Evolutionary conservation across 2,329 filamentous ascomycete species (phyloP).

Genomic region (Niveomyces coronatus): DNA sequence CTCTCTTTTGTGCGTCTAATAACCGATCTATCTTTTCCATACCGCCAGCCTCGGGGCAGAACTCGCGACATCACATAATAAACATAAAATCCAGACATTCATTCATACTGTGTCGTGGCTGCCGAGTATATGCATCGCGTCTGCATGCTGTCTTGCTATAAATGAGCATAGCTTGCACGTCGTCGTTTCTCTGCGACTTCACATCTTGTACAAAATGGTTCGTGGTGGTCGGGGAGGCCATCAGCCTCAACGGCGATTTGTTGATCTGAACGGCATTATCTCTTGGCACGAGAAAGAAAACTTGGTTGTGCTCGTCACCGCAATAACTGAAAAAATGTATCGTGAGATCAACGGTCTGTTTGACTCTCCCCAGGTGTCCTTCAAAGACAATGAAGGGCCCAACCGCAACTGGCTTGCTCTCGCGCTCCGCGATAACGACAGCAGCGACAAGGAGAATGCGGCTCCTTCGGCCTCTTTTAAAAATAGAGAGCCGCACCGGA

Average conservation of each 20-base stretch:
- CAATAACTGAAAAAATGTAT: constrained; percentile 46
- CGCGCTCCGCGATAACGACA: constrained; percentile 19
- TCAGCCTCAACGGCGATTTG: constrained; percentile 30
- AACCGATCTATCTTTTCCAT: too few relatives aligned
- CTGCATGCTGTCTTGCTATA: constrained; percentile 5
- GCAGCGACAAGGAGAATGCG: constrained; percentile 20
- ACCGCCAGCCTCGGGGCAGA: too few relatives aligned
- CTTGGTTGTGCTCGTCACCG: constrained; percentile 38
- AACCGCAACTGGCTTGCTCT: constrained; percentile 27
- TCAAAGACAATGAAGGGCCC: constrained; percentile 20
- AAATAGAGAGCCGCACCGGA: constrained; percentile 19
- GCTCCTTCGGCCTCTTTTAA: constrained; percentile 8
- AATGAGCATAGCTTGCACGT: background rate
- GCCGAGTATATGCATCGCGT: too few relatives aligned
- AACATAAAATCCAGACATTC: too few relatives aligned
- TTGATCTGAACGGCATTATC: constrained; percentile 41
- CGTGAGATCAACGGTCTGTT: constrained; percentile 42
- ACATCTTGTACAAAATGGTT: constrained; percentile 28
- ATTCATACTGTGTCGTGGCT: too few relatives aligned
- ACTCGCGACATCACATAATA: too few relatives aligned
- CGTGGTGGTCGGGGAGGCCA: constrained; percentile 26
- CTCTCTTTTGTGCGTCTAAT: too few relatives aligned
- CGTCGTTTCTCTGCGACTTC: too few relatives aligned
- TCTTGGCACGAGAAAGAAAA: constrained; percentile 39
- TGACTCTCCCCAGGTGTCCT: constrained; percentile 31